Evolutionary conservation across 371 early-diverging fungal genomes (phyloP).

Genomic region (Batkoa obscura): DNA sequence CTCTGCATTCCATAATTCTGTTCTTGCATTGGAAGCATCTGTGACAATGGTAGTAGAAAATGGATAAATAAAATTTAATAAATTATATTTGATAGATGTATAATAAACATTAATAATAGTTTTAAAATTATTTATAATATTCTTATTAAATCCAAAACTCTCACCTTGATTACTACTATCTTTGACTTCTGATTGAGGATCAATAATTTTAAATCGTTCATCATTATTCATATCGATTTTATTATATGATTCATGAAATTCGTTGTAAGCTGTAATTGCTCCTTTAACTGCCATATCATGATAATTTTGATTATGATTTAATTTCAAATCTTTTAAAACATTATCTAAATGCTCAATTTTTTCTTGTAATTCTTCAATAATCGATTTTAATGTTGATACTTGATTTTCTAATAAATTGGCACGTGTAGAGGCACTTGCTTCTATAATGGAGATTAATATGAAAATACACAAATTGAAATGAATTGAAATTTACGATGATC

Average conservation of each 20-base stretch:
- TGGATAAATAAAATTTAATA: not conserved
- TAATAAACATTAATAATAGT: not conserved
- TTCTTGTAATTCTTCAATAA: slow-evolving; percentile 16
- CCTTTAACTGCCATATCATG: slow-evolving; percentile 53
- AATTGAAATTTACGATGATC: too few relatives aligned
- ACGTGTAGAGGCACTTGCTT: slow-evolving; percentile 9
- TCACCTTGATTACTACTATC: not conserved
- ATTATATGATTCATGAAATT: slow-evolving; percentile 16
- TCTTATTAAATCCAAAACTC: not conserved
- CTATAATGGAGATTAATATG: not conserved
- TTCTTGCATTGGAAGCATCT: slow-evolving; percentile 10
- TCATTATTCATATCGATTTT: not conserved
- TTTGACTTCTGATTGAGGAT: not conserved
- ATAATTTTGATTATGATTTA: slow-evolving; percentile 51
- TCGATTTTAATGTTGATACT: slow-evolving; percentile 10
- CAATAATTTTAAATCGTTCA: not conserved
- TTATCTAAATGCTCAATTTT: slow-evolving; percentile 18
- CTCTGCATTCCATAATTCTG: slow-evolving; percentile 11
- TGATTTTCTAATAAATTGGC: slow-evolving; percentile 8
- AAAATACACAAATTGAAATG: not conserved
- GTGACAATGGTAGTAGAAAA: not conserved
- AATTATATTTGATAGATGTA: not conserved
- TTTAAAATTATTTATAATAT: not conserved
- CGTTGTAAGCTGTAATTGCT: slow-evolving; percentile 37
- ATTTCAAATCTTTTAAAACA: slow-evolving; percentile 36